Evolutionary conservation across 495 filamentous ascomycete genomes (phyloP).

Genomic region (Endocarpon pusillum): DNA sequence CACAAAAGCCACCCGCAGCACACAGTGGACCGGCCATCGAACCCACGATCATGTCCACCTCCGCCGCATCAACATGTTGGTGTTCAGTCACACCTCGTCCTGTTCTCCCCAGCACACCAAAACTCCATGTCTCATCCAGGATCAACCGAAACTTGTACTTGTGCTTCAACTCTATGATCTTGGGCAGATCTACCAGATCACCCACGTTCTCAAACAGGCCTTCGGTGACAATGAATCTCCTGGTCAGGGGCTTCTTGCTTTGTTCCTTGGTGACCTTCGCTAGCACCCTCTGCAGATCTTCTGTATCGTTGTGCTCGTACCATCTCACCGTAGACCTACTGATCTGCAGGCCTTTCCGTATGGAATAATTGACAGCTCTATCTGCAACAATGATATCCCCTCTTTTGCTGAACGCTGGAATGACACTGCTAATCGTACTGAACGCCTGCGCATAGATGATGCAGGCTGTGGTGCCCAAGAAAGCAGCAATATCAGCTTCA

Average conservation of each 20-base stretch:
- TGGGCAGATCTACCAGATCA: conserved; percentile 70
- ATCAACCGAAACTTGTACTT: conserved; percentile 96
- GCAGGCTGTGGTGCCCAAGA: conserved; percentile 67
- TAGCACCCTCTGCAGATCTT: conserved; percentile 76
- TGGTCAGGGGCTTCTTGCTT: conserved; percentile 70
- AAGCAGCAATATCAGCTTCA: conserved; percentile 82
- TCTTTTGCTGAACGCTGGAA: conserved; percentile 89
- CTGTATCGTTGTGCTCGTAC: conserved; percentile 94
- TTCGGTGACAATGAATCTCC: conserved; percentile 92
- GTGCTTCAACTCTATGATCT: conserved; percentile 77
- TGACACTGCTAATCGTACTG: conserved; percentile 82
- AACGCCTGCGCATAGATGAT: conserved; percentile 95
- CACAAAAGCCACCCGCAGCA: conserved; percentile 90
- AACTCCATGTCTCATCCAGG: conserved; percentile 92
- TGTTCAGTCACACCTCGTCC: conserved; percentile 87
- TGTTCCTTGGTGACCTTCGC: conserved; percentile 75
- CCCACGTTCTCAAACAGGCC: conserved; percentile 84
- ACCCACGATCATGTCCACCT: conserved; percentile 91
- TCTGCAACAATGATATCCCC: conserved; percentile 99
- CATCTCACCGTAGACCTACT: conserved; percentile 77
- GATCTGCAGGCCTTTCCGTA: conserved; percentile 86
- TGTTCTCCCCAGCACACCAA: conserved; percentile 79
- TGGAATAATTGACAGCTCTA: conserved; percentile 80
- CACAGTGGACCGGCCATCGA: conserved; percentile 80
- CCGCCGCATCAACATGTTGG: conserved; percentile 79